These are phyloP conservation scores for Apiotrichum veenhuisii DNA, from an alignment of 1,284 basidiomycete species.

Conservation along the genomic window DNA sequence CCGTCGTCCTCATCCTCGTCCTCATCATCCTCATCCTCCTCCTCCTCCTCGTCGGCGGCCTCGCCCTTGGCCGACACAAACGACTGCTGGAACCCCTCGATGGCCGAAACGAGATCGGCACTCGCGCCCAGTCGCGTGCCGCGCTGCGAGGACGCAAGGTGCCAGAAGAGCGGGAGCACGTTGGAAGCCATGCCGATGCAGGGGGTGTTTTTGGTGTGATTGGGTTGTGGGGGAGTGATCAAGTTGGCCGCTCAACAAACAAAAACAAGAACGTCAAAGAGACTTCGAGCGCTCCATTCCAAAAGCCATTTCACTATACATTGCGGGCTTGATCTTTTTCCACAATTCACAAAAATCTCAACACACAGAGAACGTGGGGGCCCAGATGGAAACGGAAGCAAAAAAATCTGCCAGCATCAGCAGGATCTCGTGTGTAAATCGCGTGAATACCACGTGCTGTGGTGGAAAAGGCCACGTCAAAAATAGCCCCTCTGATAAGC, in stretches of 20 bases:
- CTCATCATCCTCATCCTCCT: conserved; percentile 33
- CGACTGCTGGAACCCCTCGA: conserved; percentile 74
- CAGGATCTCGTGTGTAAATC: too few species aligned
- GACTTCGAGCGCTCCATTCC: too few species aligned
- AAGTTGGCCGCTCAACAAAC: not conserved
- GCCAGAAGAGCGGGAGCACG: conserved; percentile 83
- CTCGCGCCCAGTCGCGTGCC: conserved; percentile 80
- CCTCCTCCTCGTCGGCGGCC: conserved; percentile 33
- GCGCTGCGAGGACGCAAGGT: conserved; percentile 77
- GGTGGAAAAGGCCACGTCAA: too few species aligned
- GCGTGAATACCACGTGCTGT: too few species aligned
- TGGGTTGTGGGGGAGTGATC: not conserved
- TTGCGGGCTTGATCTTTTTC: not conserved
- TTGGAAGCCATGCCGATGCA: conserved; percentile 35
- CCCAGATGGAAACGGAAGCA: too few species aligned
- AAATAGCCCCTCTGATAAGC: too few species aligned
- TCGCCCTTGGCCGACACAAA: conserved; percentile 47
- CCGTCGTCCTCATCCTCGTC: conserved; percentile 53
- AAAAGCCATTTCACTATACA: too few species aligned
- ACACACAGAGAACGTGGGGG: too few species aligned
- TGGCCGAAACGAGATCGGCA: conserved; percentile 70
- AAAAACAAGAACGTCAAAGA: not conserved
- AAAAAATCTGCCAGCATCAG: too few species aligned
- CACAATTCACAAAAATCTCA: not conserved
- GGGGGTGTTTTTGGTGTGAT: not conserved